Evolutionary conservation across 805 yeast genomes (phyloP), one percentile per base, ranked within the genome.

Genomic region (Starmerella scarabaei): DNA sequence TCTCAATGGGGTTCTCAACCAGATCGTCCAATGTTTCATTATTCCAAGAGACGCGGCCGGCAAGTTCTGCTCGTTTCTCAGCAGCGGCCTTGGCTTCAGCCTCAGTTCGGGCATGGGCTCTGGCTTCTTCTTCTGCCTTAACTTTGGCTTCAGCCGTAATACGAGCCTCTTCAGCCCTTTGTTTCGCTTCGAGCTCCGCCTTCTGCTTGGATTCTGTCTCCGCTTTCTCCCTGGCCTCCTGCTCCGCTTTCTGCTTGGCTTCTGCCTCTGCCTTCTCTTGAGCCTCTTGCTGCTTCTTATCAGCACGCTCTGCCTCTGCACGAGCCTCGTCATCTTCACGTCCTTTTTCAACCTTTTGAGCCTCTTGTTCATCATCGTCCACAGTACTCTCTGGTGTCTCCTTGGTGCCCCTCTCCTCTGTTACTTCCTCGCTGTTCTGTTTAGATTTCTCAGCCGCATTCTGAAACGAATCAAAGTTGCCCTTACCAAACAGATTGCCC

Each of bases 241-340:
- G 36, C 17, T 32, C 24, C 5, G 40, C 37, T 21, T 21, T n/a
- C 4, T 29, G 27, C 4, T 31, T 33, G 12, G 40, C 41, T 7
- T 33, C 38, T 9, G 21, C 33, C 1, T 36, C 36, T 19, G 33
- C 27, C 8, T 30, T 24, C n/a, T 36, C 37, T 3, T 37, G 39
- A 2, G 33, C 38, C 16, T 33, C 38, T 6, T 17, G 24, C 17
- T 43, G 32, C 3, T 6, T 33, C 21, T 32, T 37, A 12, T 33
- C 43, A n/a, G 15, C 40, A 4, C 4, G 18, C 4, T 31, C 33
- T 3, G 21, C 29, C n/a, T 23, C 26, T 9, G 6, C 36, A 4
- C 32, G 20, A 4, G 32, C 37, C 17, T 27, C 34, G 27, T 35
- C 38, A 5, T 36, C 41, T 20, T 38, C 17, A 3, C 27, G 5